Base-by-base conservation (phyloP, 2,329 filamentous ascomycete genomes). In the Rugonectria rugulosa region DNA sequence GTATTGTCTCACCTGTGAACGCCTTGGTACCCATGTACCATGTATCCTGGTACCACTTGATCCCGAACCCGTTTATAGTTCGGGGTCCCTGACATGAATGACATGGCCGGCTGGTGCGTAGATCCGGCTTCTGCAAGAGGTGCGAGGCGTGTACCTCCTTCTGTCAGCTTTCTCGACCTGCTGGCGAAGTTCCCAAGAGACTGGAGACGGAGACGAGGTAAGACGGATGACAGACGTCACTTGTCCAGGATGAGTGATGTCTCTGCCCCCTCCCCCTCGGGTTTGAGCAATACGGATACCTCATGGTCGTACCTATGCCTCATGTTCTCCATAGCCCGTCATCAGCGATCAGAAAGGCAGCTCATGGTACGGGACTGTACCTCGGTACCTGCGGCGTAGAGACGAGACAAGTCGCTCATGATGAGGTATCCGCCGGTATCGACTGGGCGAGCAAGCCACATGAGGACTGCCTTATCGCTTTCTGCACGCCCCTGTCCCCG, bases 1-100 rank as follows among this genome's bases (percentile, higher is more conserved):
- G 34, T 27, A 40, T 7, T 41, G 56, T 59, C 45, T 59, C 46
- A 50, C 52, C 42, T 44, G 41, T 41, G 54, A 4, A 3, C 32
- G 14, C 8, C 31, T 34, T n/a, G n/a, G 31, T 34, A 34, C 31
- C 31, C 14, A 34, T 8, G 31, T n/a, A 34, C n/a, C 6, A 54
- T 56, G 46, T 50, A 54, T 45, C 37, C 38, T 20, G 27, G 24
- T 46, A 46, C 19, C 36, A 40, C 20, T 23, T 23, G 42, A 40
- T 51, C 21, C 17, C 19, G 43, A 44, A 26, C 40, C 20, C 31
- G 40, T 29, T 56, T 54, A 44, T 51, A 52, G 54, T 51, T 64
- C 53, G 50, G 40, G 54, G 64, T 65, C 60, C 59, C 57, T 59
- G 61, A 47, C 53, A 61, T 56, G 59, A 53, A 29, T 38, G 53